These are phyloP conservation scores for Sarocladium oryzae DNA, from an alignment of 2,329 filamentous ascomycete species.

Conservation along the genomic window DNA sequence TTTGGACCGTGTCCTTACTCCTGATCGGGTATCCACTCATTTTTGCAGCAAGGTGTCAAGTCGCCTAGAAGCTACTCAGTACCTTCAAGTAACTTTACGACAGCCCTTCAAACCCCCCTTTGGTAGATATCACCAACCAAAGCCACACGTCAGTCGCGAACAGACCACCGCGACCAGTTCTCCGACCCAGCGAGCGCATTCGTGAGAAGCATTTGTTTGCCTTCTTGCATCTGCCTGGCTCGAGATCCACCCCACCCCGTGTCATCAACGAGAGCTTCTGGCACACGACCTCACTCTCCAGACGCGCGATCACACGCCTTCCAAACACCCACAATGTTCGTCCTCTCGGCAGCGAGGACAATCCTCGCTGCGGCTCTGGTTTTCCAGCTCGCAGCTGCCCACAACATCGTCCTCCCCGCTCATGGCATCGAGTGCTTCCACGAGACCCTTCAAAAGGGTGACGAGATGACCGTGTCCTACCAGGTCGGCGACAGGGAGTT, in stretches of 20 bases:
- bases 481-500: slow-evolving; percentile 97
- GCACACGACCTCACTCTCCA: not conserved
- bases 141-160: not conserved
- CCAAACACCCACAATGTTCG: slow-evolving; percentile 18
- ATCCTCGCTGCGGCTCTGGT: slow-evolving; percentile 33
- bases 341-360: slow-evolving; percentile 32
- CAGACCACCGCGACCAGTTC: not conserved
- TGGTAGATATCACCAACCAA: slow-evolving; percentile 5
- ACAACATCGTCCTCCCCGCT: slow-evolving; percentile 93
- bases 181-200: not conserved
- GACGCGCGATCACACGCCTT: not conserved
- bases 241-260: not conserved
- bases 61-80: slow-evolving; percentile 10
- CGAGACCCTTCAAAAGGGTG: slow-evolving; percentile 84
- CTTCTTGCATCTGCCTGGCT: slow-evolving; percentile 5
- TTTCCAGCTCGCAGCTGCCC: slow-evolving; percentile 61
- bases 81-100: slow-evolving; percentile 9
- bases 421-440: slow-evolving; percentile 98
- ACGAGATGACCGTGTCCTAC: slow-evolving; percentile 98
- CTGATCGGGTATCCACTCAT: slow-evolving; percentile 3
- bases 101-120: slow-evolving; percentile 10
- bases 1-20: slow-evolving; percentile 7
- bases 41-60: slow-evolving; percentile 16
- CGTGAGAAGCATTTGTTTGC: slow-evolving; percentile 8
- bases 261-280: not conserved